Percentiles rank a stretch among this genome's conserved stretches.
Conservation (phyloP, 768 basidiomycete species). For the Boletellus ananas region DNA sequence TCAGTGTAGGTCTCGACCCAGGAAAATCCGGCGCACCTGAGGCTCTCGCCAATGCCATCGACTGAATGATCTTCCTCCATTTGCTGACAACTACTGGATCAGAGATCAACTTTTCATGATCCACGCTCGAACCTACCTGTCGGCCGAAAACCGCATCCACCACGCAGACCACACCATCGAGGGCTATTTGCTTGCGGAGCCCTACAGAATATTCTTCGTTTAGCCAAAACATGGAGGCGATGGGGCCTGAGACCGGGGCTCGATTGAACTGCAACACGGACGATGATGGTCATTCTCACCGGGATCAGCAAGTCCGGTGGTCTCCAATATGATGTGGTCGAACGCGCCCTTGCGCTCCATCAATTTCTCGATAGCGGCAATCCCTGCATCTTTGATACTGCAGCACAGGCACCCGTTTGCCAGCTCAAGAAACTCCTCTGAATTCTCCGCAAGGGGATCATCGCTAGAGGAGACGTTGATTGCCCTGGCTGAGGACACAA, state of each 20-base stretch:
- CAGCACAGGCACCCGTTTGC: conserved; percentile 99
- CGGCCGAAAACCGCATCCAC: conserved; percentile 84
- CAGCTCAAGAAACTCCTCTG: conserved; percentile 87
- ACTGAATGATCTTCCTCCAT: conserved; percentile 71
- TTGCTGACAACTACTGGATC: conserved; percentile 52
- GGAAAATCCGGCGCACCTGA: conserved; percentile 50
- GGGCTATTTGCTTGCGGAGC: conserved; percentile 61
- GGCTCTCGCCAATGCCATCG: conserved; percentile 71
- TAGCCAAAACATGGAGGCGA: conserved; percentile 83
- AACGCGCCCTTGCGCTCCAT: conserved; percentile 85
- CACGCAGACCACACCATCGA: conserved; percentile 91
- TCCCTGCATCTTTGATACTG: conserved; percentile 91
- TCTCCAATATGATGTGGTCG: conserved; percentile 94
- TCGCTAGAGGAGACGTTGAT: conserved; percentile 75
- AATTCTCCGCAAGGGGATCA: conserved; percentile 57
- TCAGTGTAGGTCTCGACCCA: background rate
- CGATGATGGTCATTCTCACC: conserved; percentile 41
- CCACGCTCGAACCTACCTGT: conserved; percentile 38
- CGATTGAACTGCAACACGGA: background rate
- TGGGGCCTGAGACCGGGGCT: conserved; percentile 53
- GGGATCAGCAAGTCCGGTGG: conserved; percentile 95
- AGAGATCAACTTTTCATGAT: conserved; percentile 26
- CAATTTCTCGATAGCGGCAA: conserved; percentile 90
- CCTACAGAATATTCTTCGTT: conserved; percentile 78
- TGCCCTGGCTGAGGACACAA: conserved; percentile 58